A percentile compares a stretch with the other conserved stretches of the same genome.
phyloP scores from a whole-genome alignment of 345 rosid genomes.

The Clarkia xantiana region DNA sequence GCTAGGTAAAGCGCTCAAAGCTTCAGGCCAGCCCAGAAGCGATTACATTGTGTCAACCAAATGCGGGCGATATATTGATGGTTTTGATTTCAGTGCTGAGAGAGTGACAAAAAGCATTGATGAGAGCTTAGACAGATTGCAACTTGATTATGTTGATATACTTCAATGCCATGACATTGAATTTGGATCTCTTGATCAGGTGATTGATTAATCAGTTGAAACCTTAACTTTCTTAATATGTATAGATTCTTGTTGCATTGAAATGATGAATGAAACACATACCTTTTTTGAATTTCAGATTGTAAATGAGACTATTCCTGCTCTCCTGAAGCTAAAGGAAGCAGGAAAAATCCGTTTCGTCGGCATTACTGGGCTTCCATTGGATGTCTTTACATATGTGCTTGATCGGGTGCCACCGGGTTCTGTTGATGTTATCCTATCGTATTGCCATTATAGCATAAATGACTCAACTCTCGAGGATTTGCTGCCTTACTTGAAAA shows the following conservation, averaged over 20 bases:
- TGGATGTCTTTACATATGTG: slow-evolving; percentile 46
- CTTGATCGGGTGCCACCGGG: slow-evolving; percentile 79
- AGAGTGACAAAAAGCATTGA: slow-evolving; percentile 72
- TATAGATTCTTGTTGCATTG: not conserved
- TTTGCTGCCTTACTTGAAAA: slow-evolving; percentile 70
- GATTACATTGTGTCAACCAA: slow-evolving; percentile 77
- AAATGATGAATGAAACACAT: too few species aligned
- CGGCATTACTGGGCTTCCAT: slow-evolving; percentile 89
- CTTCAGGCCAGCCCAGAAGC: slow-evolving; percentile 53
- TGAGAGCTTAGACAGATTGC: slow-evolving; percentile 75
- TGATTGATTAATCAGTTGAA: slow-evolving; percentile 9
- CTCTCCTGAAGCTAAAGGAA: slow-evolving; percentile 68
- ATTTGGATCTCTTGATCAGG: slow-evolving; percentile 85
- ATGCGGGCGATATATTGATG: slow-evolving; percentile 68
- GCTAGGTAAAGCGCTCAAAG: slow-evolving; percentile 79
- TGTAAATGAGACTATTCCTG: slow-evolving; percentile 87
- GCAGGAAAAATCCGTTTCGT: slow-evolving; percentile 70
- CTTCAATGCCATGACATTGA: slow-evolving; percentile 90
- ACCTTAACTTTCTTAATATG: not conserved
- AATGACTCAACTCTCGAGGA: slow-evolving; percentile 64
- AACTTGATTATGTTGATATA: slow-evolving; percentile 82
- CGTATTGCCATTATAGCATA: slow-evolving; percentile 69
- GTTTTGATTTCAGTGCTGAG: slow-evolving; percentile 93
- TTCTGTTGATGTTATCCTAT: slow-evolving; percentile 59
- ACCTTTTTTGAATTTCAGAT: slow-evolving; percentile 23